These are phyloP conservation scores for Xylaria arbuscula DNA, from an alignment of 2,329 filamentous ascomycete genomes.

Conservation along the genomic window DNA sequence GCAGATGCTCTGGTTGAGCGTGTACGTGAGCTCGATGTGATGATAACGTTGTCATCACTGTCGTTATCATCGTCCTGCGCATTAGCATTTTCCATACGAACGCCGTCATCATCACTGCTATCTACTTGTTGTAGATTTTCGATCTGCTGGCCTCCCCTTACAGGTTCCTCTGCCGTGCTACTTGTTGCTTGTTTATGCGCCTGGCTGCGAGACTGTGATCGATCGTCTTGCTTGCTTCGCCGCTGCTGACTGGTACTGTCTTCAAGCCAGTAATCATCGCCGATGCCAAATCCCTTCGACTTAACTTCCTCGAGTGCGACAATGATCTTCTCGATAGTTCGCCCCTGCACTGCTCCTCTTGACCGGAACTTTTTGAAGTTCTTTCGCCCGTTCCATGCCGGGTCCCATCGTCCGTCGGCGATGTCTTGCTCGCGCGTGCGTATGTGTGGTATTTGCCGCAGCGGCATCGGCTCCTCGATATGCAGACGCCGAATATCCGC, in stretches of 20 bases:
- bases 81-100: constrained; percentile 39
- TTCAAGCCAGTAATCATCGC: constrained; percentile 81
- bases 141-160: constrained; percentile 26
- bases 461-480: constrained; percentile 79
- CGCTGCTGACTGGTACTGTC: constrained; percentile 49
- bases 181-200: constrained; percentile 36
- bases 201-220: constrained; percentile 41
- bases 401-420: constrained; percentile 77
- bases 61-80: constrained; percentile 45
- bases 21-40: constrained; percentile 39
- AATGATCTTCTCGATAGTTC: constrained; percentile 64
- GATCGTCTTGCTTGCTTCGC: constrained; percentile 47
- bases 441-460: constrained; percentile 58
- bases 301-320: constrained; percentile 78
- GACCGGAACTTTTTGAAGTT: constrained; percentile 92
- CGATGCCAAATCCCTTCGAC: constrained; percentile 77
- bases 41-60: constrained; percentile 36
- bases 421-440: constrained; percentile 62
- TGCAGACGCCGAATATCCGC: constrained; percentile 78
- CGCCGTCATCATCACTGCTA: constrained; percentile 44
- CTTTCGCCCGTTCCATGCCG: constrained; percentile 90
- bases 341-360: constrained; percentile 61
- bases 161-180: constrained; percentile 6
- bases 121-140: constrained; percentile 39
- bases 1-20: constrained; percentile 51